Percentiles rank a stretch among this genome's conserved stretches.
Evolutionary conservation across 2,329 filamentous ascomycete genomes (phyloP).

Genomic region (Trichoderma sp.): DNA sequence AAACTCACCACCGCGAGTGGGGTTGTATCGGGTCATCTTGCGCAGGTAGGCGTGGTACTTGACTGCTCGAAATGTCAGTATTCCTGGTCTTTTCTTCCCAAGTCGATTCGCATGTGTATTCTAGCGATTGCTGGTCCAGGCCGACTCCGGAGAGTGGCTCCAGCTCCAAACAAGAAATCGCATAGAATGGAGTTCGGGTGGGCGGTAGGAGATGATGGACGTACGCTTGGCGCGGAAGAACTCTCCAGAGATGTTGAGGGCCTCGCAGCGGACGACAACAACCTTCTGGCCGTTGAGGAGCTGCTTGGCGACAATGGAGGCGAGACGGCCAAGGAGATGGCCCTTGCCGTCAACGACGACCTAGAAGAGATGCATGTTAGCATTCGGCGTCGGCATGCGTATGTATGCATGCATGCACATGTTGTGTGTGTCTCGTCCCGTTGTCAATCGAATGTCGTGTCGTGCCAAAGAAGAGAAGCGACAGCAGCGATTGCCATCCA

Average conservation of each 20-base stretch:
- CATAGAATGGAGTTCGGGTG: neutral
- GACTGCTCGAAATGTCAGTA: constrained; percentile 69
- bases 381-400: constrained; percentile 19
- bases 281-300: constrained; percentile 99
- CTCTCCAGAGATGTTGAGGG: constrained; percentile 99
- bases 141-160: neutral
- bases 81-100: neutral
- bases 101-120: neutral
- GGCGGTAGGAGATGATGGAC: constrained; percentile 46
- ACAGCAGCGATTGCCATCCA: constrained; percentile 10
- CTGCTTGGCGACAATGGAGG: constrained; percentile 98
- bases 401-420: neutral
- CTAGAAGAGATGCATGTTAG: constrained; percentile 48
- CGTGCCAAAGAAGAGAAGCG: neutral
- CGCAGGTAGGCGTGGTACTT: constrained; percentile 99
- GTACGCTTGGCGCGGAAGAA: constrained; percentile 99
- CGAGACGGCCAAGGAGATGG: constrained; percentile 98
- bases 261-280: constrained; percentile 97
- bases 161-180: constrained; percentile 3
- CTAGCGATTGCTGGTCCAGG: constrained; percentile 13
- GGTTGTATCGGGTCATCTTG: constrained; percentile 99
- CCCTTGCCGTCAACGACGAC: constrained; percentile 99
- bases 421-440: neutral
- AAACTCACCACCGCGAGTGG: constrained; percentile 88
- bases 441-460: neutral